Base-by-base conservation (phyloP, 1,284 basidiomycete genomes). In the Bjerkandera adusta region DNA sequence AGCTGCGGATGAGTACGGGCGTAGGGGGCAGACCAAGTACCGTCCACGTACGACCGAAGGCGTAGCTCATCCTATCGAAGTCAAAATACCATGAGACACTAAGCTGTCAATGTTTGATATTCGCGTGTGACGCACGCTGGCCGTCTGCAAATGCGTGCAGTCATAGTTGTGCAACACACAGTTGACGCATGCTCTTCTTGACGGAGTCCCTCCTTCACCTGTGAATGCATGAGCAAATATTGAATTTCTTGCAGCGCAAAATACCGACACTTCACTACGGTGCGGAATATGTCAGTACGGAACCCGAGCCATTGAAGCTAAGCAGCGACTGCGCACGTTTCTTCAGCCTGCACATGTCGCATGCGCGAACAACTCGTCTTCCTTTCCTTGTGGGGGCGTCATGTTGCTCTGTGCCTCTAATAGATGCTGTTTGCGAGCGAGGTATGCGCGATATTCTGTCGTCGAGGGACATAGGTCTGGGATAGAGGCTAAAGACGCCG, bases 181-280 rank as follows among this genome's bases (percentile, higher is more conserved):
- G 24, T 43, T 43, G 7, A 32, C 25, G 20, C 41, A 43, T 13
- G 24, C 29, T 27, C 32, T 32, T 13, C 34, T 35, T 43, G 41
- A 27, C 38, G 30, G 26, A n/a, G 26, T 27, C n/a, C 32, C 41
- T 16, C 41, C 41, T n/a, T 43, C 41, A 22, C 41, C 41, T 43
- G 30, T 6, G 24, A 6, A 10, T 12, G 24, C 30, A 13, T 27
- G 38, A 15, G 25, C 7, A 41, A n/a, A 13, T 12, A 18, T 22
- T 12, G 12, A 25, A 21, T 11, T 41, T 16, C n/a, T n/a, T n/a
- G 6, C 11, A 29, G 13, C 38, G 30, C n/a, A n/a, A n/a, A n/a
- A n/a, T n/a, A n/a, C 7, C 18, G 25, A 27, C 13, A 41, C 38
- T 27, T 41, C 30, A 27, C 38, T 27, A 27, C 25, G n/a, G n/a